Evolutionary conservation across 441 rosid species (phyloP).

Genomic region (Kokia cookei): DNA sequence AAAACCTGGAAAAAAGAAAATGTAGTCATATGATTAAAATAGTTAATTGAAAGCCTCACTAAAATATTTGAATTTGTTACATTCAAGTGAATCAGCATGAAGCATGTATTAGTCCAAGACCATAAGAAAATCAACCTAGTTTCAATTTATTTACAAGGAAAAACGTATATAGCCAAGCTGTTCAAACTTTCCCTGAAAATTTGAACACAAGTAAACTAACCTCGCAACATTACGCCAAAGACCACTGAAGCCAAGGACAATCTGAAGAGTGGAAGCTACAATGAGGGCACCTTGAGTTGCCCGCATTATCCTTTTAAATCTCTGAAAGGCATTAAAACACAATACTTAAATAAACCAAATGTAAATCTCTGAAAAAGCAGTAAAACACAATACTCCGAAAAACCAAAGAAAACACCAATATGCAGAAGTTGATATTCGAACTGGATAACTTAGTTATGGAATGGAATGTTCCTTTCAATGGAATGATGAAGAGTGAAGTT

Average conservation of each 20-base stretch:
- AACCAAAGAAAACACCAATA: not conserved
- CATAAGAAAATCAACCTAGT: not conserved
- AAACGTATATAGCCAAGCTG: not conserved
- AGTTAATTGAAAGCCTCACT: not conserved
- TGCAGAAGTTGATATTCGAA: not conserved
- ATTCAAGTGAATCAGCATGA: not conserved
- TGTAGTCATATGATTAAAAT: not conserved
- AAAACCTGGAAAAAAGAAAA: conserved; percentile 50
- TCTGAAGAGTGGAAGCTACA: conserved; percentile 92
- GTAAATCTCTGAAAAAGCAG: conserved; percentile 53
- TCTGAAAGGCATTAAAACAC: conserved; percentile 37
- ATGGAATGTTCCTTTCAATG: not conserved
- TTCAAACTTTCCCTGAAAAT: not conserved
- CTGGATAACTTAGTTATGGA: not conserved
- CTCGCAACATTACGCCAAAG: conserved; percentile 94
- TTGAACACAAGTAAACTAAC: conserved; percentile 30
- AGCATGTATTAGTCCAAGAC: not conserved
- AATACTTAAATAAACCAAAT: not conserved
- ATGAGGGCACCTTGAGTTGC: conserved; percentile 91
- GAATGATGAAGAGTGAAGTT: no score
- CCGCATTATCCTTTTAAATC: conserved; percentile 77
- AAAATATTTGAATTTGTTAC: not conserved
- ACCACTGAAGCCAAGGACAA: conserved; percentile 95
- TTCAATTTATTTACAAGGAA: not conserved
- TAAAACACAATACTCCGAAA: not conserved